These are phyloP conservation scores for Alternaria alternata DNA, from an alignment of 2,329 filamentous ascomycete species.

Conservation along the genomic window DNA sequence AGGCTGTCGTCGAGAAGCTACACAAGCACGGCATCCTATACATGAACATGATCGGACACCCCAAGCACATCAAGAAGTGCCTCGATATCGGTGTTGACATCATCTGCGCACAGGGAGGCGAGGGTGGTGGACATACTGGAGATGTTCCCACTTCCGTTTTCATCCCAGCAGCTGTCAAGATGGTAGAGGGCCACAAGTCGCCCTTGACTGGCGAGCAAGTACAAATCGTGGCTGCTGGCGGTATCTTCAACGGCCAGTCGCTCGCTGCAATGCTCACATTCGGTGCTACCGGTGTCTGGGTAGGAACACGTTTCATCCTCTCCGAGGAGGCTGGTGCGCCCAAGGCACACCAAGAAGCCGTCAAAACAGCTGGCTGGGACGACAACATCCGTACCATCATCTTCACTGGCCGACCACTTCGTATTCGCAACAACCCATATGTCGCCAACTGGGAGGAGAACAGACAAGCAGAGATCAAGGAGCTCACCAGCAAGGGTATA, in stretches of 20 bases:
- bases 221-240: conserved; percentile 91
- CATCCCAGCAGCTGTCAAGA: conserved; percentile 88
- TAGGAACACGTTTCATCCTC: conserved; percentile 95
- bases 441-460: conserved; percentile 97
- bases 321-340: conserved; percentile 94
- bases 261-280: conserved; percentile 91
- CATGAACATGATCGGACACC: conserved; percentile 99
- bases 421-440: conserved; percentile 92
- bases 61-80: conserved; percentile 98
- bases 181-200: conserved; percentile 81
- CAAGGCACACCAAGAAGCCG: conserved; percentile 92
- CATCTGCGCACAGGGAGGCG: conserved; percentile 97
- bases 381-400: conserved; percentile 98
- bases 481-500: conserved; percentile 85
- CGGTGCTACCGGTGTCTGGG: conserved; percentile 91
- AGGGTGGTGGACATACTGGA: conserved; percentile 96
- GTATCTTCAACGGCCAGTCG: conserved; percentile 90
- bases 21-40: conserved; percentile 88
- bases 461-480: conserved; percentile 87
- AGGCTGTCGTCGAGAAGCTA: conserved; percentile 85
- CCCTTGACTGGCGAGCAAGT: conserved; percentile 87
- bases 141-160: conserved; percentile 91
- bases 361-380: conserved; percentile 88
- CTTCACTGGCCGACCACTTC: conserved; percentile 94
- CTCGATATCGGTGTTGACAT: conserved; percentile 88